These are phyloP conservation scores for Parmelia sp. DNA, from an alignment of 495 filamentous ascomycete species.

Conservation along the genomic window DNA sequence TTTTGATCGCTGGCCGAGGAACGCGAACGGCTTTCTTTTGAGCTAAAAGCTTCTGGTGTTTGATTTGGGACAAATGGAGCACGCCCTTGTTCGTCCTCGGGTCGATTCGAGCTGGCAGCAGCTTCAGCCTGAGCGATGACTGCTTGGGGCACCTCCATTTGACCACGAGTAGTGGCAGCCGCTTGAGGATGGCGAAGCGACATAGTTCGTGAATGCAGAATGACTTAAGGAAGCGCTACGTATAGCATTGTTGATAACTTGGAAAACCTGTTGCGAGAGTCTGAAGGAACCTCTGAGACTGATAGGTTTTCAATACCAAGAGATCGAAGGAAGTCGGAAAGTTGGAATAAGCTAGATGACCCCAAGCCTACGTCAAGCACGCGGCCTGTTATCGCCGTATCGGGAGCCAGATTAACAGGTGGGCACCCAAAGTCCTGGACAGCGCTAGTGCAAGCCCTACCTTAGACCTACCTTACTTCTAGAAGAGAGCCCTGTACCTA, in stretches of 20 bases:
- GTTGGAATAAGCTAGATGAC: too few species aligned
- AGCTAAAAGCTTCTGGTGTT: background rate
- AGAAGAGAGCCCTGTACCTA: too few species aligned
- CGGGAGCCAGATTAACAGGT: too few species aligned
- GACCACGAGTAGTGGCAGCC: background rate
- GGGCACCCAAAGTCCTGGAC: too few species aligned
- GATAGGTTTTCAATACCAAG: too few species aligned
- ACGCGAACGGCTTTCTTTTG: background rate
- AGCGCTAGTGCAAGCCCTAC: too few species aligned
- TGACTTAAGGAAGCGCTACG: background rate
- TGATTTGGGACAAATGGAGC: background rate
- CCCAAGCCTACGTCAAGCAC: too few species aligned
- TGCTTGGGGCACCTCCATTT: slow-evolving; percentile 22
- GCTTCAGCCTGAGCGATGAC: slow-evolving; percentile 35
- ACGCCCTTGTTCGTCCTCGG: slow-evolving; percentile 2
- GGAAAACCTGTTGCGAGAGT: too few species aligned
- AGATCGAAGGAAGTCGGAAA: too few species aligned
- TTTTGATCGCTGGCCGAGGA: slow-evolving; percentile 4
- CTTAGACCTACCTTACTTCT: too few species aligned
- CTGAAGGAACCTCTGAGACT: too few species aligned
- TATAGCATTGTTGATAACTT: background rate
- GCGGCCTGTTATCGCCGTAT: too few species aligned
- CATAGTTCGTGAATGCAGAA: background rate
- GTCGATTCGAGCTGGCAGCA: slow-evolving; percentile 28
- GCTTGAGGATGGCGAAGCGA: background rate